Conservation (phyloP, 176 grass and related monocot species). For the Cenchrus americanus region DNA sequence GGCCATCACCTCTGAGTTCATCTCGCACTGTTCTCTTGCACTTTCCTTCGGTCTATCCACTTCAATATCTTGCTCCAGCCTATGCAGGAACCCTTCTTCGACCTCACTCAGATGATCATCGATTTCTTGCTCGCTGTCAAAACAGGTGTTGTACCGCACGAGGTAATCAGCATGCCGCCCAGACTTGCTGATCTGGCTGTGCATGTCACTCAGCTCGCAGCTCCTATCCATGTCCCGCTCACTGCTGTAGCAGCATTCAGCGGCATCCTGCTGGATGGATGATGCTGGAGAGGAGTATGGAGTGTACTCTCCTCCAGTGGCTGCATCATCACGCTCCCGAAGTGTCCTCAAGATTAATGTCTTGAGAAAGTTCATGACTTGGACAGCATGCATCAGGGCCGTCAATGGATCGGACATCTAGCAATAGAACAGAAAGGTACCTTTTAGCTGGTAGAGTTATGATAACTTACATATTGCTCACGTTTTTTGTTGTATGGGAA, state of each 20-base stretch:
- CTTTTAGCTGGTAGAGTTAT: conserved; percentile 7
- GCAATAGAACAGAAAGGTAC: conserved; percentile 41
- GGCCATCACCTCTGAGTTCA: conserved; percentile 11
- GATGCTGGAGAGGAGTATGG: conserved; percentile 71
- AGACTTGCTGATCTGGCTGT: conserved; percentile 54
- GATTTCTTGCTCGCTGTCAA: conserved; percentile 55
- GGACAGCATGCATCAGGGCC: conserved; percentile 93
- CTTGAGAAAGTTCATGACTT: conserved; percentile 99
- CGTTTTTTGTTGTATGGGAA: neutral
- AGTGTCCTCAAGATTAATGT: conserved; percentile 84
- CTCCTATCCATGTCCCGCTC: conserved; percentile 53
- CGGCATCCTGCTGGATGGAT: conserved; percentile 26
- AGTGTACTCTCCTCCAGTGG: conserved; percentile 54
- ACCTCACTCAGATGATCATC: conserved; percentile 53
- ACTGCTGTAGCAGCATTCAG: conserved; percentile 44
- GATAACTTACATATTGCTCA: neutral
- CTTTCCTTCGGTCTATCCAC: conserved; percentile 28
- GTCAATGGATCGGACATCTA: conserved; percentile 99
- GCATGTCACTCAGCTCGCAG: conserved; percentile 58
- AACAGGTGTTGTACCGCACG: conserved; percentile 60
- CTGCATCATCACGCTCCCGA: conserved; percentile 68
- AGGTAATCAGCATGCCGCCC: conserved; percentile 51
- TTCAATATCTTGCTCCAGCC: conserved; percentile 50
- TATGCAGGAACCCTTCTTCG: conserved; percentile 62
- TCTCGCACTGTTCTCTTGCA: neutral